Conservation (phyloP, 1,284 basidiomycete species). For the Tilletiopsis washingtonensis region DNA sequence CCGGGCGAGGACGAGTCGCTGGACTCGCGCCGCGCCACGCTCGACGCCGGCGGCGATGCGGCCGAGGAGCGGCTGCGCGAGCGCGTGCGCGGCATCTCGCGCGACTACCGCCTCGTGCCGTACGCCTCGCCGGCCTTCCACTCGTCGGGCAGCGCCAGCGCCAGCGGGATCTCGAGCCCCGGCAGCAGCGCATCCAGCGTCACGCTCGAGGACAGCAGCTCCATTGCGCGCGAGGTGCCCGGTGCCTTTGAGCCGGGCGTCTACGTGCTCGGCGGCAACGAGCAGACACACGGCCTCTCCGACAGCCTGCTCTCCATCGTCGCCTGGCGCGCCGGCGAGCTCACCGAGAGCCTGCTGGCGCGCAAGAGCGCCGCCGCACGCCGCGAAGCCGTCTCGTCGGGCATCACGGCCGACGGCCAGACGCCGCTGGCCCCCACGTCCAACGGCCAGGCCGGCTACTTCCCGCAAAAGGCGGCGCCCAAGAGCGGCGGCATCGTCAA, state of each 20-base stretch:
- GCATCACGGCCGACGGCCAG: no score
- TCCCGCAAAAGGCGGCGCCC: no score
- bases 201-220: not conserved
- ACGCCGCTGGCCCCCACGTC: no score
- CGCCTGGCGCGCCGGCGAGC: slow-evolving; percentile 38
- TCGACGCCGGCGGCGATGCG: slow-evolving; percentile 12
- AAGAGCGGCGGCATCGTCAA: no score
- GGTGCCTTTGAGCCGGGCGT: slow-evolving; percentile 15
- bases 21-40: not conserved
- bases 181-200: not conserved
- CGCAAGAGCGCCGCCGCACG: no score
- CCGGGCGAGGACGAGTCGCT: slow-evolving; percentile 17
- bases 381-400: no score
- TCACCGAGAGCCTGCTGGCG: slow-evolving; percentile 24
- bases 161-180: not conserved
- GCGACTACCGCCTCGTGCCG: slow-evolving; percentile 42
- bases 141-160: not conserved
- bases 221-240: not conserved
- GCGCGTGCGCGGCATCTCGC: slow-evolving; percentile 35
- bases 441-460: no score
- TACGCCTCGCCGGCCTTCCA: slow-evolving; percentile 6
- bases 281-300: slow-evolving; percentile 39
- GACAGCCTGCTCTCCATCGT: slow-evolving; percentile 41
- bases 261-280: slow-evolving; percentile 44
- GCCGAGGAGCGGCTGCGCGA: slow-evolving; percentile 28